phyloP scores from a whole-genome alignment of 331 rosid genomes.

The Dryas integrifolia region DNA sequence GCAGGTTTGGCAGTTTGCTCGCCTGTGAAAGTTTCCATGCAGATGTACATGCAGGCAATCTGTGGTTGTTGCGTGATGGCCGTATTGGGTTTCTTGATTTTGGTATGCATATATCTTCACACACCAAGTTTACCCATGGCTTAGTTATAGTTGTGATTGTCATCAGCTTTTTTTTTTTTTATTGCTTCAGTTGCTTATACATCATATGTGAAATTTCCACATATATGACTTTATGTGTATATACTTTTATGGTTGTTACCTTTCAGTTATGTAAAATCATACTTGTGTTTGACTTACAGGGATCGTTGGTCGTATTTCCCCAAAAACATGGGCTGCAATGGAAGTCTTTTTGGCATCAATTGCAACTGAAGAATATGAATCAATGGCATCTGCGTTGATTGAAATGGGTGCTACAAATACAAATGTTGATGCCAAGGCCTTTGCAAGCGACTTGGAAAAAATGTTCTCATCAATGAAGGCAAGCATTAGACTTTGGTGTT shows the following conservation, averaged over 20 bases:
- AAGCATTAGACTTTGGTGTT: conserved; percentile 27
- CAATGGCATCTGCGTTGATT: conserved; percentile 93
- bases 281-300: conserved; percentile 43
- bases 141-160: conserved; percentile 20
- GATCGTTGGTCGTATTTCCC: conserved; percentile 89
- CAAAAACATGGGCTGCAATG: conserved; percentile 97
- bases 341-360: conserved; percentile 87
- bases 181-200: background rate
- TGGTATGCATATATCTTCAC: conserved; percentile 48
- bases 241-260: background rate
- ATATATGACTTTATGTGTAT: background rate
- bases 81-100: conserved; percentile 96
- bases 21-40: conserved; percentile 97
- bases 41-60: conserved; percentile 96
- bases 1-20: conserved; percentile 98
- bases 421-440: conserved; percentile 64
- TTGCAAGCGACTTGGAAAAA: conserved; percentile 76
- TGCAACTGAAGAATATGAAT: conserved; percentile 79
- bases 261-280: conserved; percentile 1
- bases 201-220: background rate
- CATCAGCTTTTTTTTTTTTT: background rate
- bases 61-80: conserved; percentile 93
- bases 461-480: conserved; percentile 85
- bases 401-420: conserved; percentile 91
- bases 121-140: background rate